Base-by-base conservation (phyloP, 1,284 basidiomycete species). In the Mycosarcoma mackinlayi region DNA sequence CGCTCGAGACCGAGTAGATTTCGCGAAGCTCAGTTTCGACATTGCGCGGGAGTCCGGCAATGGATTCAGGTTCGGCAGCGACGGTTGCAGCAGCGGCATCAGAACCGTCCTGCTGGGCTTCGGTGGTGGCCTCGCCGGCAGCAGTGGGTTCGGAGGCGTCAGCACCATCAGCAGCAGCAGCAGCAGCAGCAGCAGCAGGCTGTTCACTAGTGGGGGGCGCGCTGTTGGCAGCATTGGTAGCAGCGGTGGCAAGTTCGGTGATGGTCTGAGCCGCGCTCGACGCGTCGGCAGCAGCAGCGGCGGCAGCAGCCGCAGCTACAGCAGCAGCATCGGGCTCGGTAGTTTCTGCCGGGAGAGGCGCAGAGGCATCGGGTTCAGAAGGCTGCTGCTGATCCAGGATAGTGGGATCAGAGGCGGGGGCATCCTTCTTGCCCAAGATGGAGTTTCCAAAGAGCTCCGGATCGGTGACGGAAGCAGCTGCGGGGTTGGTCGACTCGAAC, bases 1-100 rank as follows among this genome's bases (percentile, higher is more conserved):
- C 48, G 28, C 62, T 55, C 10, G 73, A 59, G 24, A 74, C 73
- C 25, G 73, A 55, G 59, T 75, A 70, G 39, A 76, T 72, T 28
- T 74, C 63, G 33, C 63, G 56, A 14, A 65, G 63, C 27, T 65
- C 63, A 37, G 56, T 51, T 33, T 65, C 63, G 42, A 65, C 39
- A 23, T 40, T 59, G 47, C 56, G 56, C 1, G 63, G 63, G n/a
- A 65, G 63, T 27, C 56, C 63, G 9, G 56, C 46, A 31, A 28
- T 41, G 19, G 63, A 23, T n/a, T 54, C 62, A 8, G 30, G 35
- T n/a, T 38, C 51, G 30, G 61, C 38, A 18, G 59, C 21, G 16
- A 54, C 31, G 9, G 62, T 41, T 8, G n/a, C 47, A 5, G 18
- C 45, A 35, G 37, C 21, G 16, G 24, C 41, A 0, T 33, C 44